phyloP scores from a whole-genome alignment of 2,329 filamentous ascomycete genomes.

The Claviceps monticola region DNA sequence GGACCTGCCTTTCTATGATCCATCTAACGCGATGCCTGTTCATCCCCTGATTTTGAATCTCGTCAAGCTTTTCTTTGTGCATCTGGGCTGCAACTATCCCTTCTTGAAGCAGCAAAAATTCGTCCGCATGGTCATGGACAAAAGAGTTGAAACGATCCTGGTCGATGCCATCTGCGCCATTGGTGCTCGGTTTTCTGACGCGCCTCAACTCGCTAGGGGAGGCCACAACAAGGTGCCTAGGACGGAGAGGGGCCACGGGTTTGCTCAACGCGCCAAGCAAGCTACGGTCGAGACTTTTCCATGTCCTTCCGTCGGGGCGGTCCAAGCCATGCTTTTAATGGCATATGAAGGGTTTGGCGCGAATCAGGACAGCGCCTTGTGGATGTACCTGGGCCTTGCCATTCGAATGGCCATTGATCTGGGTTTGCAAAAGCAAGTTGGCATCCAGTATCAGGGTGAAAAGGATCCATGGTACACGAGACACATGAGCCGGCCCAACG shows the following conservation, averaged over 20 bases:
- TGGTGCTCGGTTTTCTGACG: constrained; percentile 65
- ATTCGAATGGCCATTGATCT: constrained; percentile 73
- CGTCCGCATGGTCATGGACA: constrained; percentile 62
- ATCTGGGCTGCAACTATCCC: constrained; percentile 75
- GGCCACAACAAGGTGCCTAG: constrained; percentile 33
- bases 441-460: constrained; percentile 47
- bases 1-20: constrained; percentile 62
- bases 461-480: constrained; percentile 36
- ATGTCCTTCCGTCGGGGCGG: constrained; percentile 68
- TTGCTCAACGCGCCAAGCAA: constrained; percentile 71
- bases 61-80: constrained; percentile 66
- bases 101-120: constrained; percentile 66
- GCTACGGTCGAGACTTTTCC: constrained; percentile 72
- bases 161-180: constrained; percentile 78
- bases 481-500: constrained; percentile 25
- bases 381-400: constrained; percentile 85
- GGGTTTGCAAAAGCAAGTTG: constrained; percentile 69
- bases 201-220: constrained; percentile 32
- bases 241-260: constrained; percentile 62
- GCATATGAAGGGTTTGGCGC: constrained; percentile 84
- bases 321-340: constrained; percentile 71
- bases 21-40: constrained; percentile 54
- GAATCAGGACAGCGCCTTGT: constrained; percentile 76
- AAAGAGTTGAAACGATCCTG: constrained; percentile 68
- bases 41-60: constrained; percentile 64